Evolutionary conservation across 257 asterid species (phyloP), one percentile per base, ranked within the genome.

Genomic region (Jasminum sambac): DNA sequence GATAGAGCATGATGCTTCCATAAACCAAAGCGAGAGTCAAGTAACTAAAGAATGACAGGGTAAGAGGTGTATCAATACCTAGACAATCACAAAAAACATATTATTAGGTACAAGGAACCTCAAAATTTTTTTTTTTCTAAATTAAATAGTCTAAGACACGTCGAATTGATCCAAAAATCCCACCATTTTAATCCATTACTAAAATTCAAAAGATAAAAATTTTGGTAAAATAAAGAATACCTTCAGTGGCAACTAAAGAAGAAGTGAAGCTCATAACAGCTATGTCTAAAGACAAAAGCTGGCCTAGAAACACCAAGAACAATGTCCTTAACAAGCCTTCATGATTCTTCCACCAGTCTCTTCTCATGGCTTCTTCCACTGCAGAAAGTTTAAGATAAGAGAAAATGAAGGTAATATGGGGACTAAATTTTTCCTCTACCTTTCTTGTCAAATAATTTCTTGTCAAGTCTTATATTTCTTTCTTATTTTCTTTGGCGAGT

Each of bases 21-120:
- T 87, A 91, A 7, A 89, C 88, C 74, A 86, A 11, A 26, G 91
- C 74, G 62, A 89, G 80, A 60, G 81, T 41, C 75, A 77, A 36
- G 76, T 91, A 91, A 10, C 91, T 67, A 39, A 78, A 82, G 78
- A 91, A 86, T 34, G 95, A 83, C 30, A 88, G 59, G 9, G 95
- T 73, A 68, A 91, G 88, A 2, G 97, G 96, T 8, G 91, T 80
- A 58, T 91, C 87, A 65, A 84, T 91, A 48, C 92, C 92, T 87
- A 34, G 62, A 74, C 26, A 44, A 38, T 10, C 39, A 41, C 69
- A 55, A 7, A 17, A 26, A 66, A 23, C 13, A 4, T 8, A 67
- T 43, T 16, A n/a, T 17, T 48, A 48, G 25, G 58, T 17, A 48
- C 25, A 48, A 48, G 25, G 58, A 48, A 6, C 23, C 17, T 17